phyloP scores from a whole-genome alignment of 257 asterid genomes.

The Cynanchum wilfordii region DNA sequence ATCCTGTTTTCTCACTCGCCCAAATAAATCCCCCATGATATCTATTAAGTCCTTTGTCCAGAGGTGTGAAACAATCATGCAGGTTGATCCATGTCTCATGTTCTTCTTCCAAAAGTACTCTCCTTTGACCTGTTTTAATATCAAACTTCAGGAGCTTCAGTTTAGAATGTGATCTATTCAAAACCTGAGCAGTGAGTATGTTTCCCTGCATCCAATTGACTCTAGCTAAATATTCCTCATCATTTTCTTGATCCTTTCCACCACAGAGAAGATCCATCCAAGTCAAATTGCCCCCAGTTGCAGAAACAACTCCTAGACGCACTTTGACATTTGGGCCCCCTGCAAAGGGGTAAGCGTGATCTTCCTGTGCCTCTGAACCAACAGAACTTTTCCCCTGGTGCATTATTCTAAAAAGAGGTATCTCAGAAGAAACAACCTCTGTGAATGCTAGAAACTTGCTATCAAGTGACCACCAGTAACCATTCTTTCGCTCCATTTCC shows the following conservation, averaged over 20 bases:
- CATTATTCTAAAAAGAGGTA: slow-evolving; percentile 86
- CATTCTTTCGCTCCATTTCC: slow-evolving; percentile 93
- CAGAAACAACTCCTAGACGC: slow-evolving; percentile 66
- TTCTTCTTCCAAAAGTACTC: slow-evolving; percentile 68
- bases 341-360: slow-evolving; percentile 90
- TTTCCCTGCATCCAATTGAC: slow-evolving; percentile 89
- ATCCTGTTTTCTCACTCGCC: slow-evolving; percentile 92
- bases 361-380: slow-evolving; percentile 85
- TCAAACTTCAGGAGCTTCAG: slow-evolving; percentile 70
- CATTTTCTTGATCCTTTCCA: slow-evolving; percentile 31
- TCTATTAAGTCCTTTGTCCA: slow-evolving; percentile 53
- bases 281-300: slow-evolving; percentile 56
- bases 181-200: slow-evolving; percentile 77
- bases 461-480: slow-evolving; percentile 97
- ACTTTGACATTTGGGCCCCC: slow-evolving; percentile 80
- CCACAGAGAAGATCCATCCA: slow-evolving; percentile 95
- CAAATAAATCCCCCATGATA: slow-evolving; percentile 70
- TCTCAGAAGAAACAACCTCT: slow-evolving; percentile 62
- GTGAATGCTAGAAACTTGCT: slow-evolving; percentile 85
- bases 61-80: slow-evolving; percentile 84
- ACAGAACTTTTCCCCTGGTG: slow-evolving; percentile 78
- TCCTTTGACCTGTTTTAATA: slow-evolving; percentile 60
- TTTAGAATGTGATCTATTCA: slow-evolving; percentile 71
- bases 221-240: slow-evolving; percentile 79
- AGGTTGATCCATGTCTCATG: slow-evolving; percentile 76